Conservation (phyloP, 805 yeast species). For the Wickerhamiella alocasiicola region DNA sequence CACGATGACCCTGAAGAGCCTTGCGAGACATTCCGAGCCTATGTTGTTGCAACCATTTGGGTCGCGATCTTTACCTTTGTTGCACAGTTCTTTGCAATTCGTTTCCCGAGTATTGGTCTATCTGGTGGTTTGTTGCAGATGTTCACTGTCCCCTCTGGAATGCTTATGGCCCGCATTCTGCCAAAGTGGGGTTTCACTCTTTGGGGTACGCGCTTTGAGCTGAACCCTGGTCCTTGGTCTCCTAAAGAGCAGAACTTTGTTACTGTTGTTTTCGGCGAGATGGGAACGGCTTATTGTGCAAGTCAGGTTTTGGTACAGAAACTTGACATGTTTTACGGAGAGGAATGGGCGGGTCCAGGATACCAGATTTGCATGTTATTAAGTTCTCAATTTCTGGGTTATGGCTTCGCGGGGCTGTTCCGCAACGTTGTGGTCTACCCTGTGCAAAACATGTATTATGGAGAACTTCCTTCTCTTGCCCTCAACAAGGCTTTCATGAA, state of each 20-base stretch:
- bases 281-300: conserved; percentile 28
- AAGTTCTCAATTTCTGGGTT: conserved; percentile 43
- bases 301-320: conserved; percentile 21
- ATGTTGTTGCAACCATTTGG: conserved; percentile 38
- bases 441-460: conserved; percentile 31
- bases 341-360: conserved; percentile 29
- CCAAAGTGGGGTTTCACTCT: conserved; percentile 36
- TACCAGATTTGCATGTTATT: conserved; percentile 36
- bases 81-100: conserved; percentile 44
- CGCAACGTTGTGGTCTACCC: conserved; percentile 38
- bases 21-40: conserved; percentile 40
- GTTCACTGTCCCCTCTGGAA: conserved; percentile 49
- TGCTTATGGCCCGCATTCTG: conserved; percentile 30
- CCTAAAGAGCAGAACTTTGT: conserved; percentile 26
- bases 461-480: conserved; percentile 46
- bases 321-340: conserved; percentile 25
- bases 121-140: conserved; percentile 44
- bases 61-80: conserved; percentile 41
- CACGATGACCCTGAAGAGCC: conserved; percentile 34
- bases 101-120: conserved; percentile 41
- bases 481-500: conserved; percentile 34
- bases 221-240: conserved; percentile 57
- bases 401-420: conserved; percentile 43
- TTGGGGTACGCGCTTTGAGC: conserved; percentile 29
- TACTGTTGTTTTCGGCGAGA: conserved; percentile 26